Evolutionary conservation across 2,329 filamentous ascomycete genomes (phyloP), one percentile per base, ranked within the genome.

Genomic region (Trematosphaeria pertusa): DNA sequence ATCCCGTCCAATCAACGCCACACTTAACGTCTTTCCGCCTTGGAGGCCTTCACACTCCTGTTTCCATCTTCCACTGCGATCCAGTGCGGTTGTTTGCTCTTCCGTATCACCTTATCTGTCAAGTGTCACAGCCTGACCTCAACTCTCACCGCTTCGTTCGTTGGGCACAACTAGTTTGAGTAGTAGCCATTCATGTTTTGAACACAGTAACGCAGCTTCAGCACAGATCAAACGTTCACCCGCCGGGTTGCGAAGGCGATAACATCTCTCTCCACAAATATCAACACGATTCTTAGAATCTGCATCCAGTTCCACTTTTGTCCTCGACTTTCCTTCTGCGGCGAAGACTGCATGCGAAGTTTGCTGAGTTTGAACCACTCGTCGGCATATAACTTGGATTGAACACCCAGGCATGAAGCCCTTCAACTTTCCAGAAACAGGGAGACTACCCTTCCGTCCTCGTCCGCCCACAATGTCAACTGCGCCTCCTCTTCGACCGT

Each of bases 401-500:
- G n/a, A n/a, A n/a, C n/a, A n/a, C n/a, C n/a, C n/a, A n/a, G n/a
- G n/a, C n/a, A n/a, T n/a, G n/a, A 39, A 45, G 45, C 22, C 37
- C 15, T 46, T 33, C 33, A 38, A 33, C 35, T 41, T 24, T 26
- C 20, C 15, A 3, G 26, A 37, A 33, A 11, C 15, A n/a, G 28
- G 19, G n/a, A 34, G 45, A 35, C 39, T 43, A 11, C 39, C 45
- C 2, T 30, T 26, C 19, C 45, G 30, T 18, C 21, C 21, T 35
- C 39, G 39, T 8, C 39, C 32, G 32, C 30, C 28, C 24, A n/a
- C 18, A 5, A 46, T 49, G 46, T 37, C 36, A 18, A 42, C 7
- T 12, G 24, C 24, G 8, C 12, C 24, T 14, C 52, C 52, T 34
- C 22, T 50, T 30, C 47, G 49, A 26, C 34, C 48, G 20, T 46